phyloP scores from a whole-genome alignment of 768 basidiomycete species.

The Chalciporus sphaerocephalus region DNA sequence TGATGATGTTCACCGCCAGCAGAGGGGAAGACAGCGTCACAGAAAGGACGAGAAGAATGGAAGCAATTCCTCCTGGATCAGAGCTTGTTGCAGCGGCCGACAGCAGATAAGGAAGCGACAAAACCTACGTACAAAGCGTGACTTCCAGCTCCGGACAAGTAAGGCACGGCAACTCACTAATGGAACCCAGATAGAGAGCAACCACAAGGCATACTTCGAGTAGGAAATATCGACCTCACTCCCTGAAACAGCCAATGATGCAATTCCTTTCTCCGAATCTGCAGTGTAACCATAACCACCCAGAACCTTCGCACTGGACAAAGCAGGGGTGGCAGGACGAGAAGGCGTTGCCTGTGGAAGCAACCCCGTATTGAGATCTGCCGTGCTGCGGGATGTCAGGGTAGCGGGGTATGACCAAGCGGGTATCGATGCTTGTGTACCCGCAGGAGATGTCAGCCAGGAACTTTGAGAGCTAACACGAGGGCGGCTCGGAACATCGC shows the following conservation, averaged over 20 bases:
- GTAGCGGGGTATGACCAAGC: constrained; percentile 68
- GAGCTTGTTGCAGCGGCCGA: constrained; percentile 39
- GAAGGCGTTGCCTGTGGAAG: constrained; percentile 36
- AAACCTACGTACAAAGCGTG: constrained; percentile 35
- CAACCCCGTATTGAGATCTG: constrained; percentile 42
- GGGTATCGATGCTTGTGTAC: constrained; percentile 53
- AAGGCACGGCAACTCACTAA: constrained; percentile 43
- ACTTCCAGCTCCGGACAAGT: not conserved
- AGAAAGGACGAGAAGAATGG: constrained; percentile 56
- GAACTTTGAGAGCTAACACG: constrained; percentile 66
- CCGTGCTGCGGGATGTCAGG: constrained; percentile 36
- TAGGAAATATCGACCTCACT: constrained; percentile 53
- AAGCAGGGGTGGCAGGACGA: constrained; percentile 48
- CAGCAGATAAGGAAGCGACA: constrained; percentile 61
- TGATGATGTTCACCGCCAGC: constrained; percentile 55
- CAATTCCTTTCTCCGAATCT: constrained; percentile 53
- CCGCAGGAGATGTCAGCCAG: constrained; percentile 66
- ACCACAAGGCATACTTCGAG: constrained; percentile 56
- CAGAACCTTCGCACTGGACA: constrained; percentile 58
- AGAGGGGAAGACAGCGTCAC: constrained; percentile 67
- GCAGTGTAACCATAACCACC: constrained; percentile 66
- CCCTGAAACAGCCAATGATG: constrained; percentile 41
- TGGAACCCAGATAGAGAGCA: constrained; percentile 64
- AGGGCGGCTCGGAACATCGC: constrained; percentile 44
- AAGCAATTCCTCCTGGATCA: constrained; percentile 35